A percentile compares a stretch with the other conserved stretches of the same genome.
phyloP scores from a whole-genome alignment of 345 rosid species.

The Hibiscus tridactylites region DNA sequence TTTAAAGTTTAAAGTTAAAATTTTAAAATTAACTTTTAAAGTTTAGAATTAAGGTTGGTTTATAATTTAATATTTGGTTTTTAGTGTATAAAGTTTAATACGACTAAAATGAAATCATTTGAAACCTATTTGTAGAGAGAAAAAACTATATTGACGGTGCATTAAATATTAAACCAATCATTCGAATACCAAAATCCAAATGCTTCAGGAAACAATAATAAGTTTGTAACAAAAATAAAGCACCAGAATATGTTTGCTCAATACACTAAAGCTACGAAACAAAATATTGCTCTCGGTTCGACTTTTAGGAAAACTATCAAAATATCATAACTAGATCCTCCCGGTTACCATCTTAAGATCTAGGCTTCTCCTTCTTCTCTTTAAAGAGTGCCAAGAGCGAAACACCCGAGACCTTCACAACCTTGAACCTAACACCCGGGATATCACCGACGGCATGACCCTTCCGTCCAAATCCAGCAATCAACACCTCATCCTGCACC shows the following conservation, averaged over 20 bases:
- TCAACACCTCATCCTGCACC: constrained; percentile 63
- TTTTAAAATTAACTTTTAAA: too few relatives aligned
- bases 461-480: constrained; percentile 69
- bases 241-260: not conserved
- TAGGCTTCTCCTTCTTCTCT: constrained; percentile 47
- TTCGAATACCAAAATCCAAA: too few relatives aligned
- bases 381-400: constrained; percentile 35
- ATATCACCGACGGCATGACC: constrained; percentile 78
- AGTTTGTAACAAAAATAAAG: not conserved
- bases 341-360: constrained; percentile 20
- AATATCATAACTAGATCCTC: not conserved
- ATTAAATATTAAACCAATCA: too few relatives aligned
- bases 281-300: not conserved
- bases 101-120: too few relatives aligned
- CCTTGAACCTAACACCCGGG: constrained; percentile 81
- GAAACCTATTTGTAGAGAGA: too few relatives aligned
- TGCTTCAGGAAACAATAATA: not conserved
- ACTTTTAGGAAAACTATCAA: not conserved
- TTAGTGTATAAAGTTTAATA: too few relatives aligned
- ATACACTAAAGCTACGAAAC: not conserved
- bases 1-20: too few relatives aligned
- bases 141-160: too few relatives aligned
- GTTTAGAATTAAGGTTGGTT: too few relatives aligned
- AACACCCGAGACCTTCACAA: constrained; percentile 11
- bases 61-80: too few relatives aligned